phyloP scores from a whole-genome alignment of 148 eudicot genomes.

The Fallopia convolvulus region DNA sequence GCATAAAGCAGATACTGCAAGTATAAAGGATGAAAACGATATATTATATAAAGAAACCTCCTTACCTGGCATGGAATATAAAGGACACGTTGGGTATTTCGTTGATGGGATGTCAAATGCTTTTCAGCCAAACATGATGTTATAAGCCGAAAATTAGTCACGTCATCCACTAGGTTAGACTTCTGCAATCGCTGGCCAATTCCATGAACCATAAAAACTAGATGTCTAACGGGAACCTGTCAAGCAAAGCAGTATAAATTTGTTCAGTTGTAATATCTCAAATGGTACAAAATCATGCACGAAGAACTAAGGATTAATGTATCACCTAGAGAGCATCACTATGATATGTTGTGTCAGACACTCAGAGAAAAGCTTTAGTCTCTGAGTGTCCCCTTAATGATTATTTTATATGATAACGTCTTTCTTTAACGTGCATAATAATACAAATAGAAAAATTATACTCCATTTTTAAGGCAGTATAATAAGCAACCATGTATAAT shows the following conservation, averaged over 20 bases:
- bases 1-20: neutral
- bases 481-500: no score
- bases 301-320: neutral
- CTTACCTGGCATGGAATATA: conserved; percentile 94
- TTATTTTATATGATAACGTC: neutral
- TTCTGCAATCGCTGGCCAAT: conserved; percentile 98
- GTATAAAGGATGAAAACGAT: neutral
- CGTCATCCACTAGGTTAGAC: conserved; percentile 93
- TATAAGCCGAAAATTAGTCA: conserved; percentile 61
- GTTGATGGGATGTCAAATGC: conserved; percentile 81
- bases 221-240: conserved; percentile 91
- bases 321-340: neutral
- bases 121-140: conserved; percentile 78
- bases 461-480: neutral
- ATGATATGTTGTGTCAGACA: neutral
- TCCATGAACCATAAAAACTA: conserved; percentile 99
- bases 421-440: neutral
- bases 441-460: neutral
- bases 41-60: neutral
- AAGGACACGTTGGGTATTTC: conserved; percentile 72
- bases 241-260: neutral
- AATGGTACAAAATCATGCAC: neutral
- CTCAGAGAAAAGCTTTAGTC: neutral
- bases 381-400: neutral
- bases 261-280: neutral